Base-by-base conservation (phyloP, 2,329 filamentous ascomycete species). In the Xenosphaeropsis pyriputrescens region DNA sequence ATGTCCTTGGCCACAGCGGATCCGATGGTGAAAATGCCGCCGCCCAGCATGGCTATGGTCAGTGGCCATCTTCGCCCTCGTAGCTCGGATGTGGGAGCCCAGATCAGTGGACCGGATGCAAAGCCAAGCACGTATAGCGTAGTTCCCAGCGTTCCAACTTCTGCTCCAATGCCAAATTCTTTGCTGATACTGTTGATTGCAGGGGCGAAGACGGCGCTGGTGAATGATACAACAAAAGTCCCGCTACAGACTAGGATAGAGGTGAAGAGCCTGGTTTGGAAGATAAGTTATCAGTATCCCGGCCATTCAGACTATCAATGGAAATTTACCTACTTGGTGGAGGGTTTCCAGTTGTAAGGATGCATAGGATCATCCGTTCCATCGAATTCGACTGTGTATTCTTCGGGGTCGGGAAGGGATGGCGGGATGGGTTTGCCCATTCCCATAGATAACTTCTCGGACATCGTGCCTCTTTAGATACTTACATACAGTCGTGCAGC, bases 331-430 rank as follows among this genome's bases (percentile, higher is more conserved):
- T 26, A 26, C 22, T 26, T 26, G 22, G 22, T 26, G 8, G 22
- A 6, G 8, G 7, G 8, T 9, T 26, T 26, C 86, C 85, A 94
- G 56, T 94, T 94, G 60, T 89, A 82, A 1, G 85, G 80, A 57
- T 93, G 85, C 43, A 88, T 52, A 2, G 85, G 85, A 51, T 93
- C 86, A 45, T 86, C 69, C 1, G 75, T 79, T 0, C 85, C 86
- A 47, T 88, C 79, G 52, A 93, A 94, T 57, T 85, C 82, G 33
- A 88, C 82, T 0, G 86, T 80, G 51, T 88, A 89, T 45, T 83
- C 75, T 48, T 88, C 82, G 47, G 70, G 67, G 12, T 76, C 72
- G 2, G 80, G 80, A 32, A 88, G 54, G 0, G 62, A 65, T 3
- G 81, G 81, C 3, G 83, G 83, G 49, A 75, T 85, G 0, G 75